Evolutionary conservation across 129 eudicot species (phyloP), one percentile per base, ranked within the genome.

Genomic region (Flaveria ramosissima): DNA sequence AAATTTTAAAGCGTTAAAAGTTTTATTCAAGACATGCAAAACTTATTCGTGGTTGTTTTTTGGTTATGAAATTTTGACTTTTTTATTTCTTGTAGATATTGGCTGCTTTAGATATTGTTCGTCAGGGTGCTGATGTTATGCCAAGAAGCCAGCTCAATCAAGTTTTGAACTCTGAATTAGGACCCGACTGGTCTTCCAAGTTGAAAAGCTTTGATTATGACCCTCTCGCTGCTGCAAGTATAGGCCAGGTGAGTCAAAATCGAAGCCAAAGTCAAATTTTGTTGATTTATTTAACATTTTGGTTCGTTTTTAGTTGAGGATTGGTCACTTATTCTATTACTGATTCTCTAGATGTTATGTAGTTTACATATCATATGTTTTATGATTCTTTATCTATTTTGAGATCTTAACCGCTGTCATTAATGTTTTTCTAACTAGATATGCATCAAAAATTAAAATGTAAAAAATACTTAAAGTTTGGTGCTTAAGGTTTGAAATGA

Each of bases 41-140:
- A 14, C 13, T 47, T 64, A 73, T 73, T 64, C 42, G 46, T 73
- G 23, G 4, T 61, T 30, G 26, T 43, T 57, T 53, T 67, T 65
- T 71, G 62, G 9, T 57, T 50, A 68, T 30, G 56, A 56, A 21
- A 67, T 4, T 46, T 62, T 47, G 12, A 26, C 43, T 70, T 56
- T 56, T 3, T 46, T 80, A 50, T 88, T 52, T 42, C 55, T 70
- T 78, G 81, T 86, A 94, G 98, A 89, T 94, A 77, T 79, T 95
- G 84, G 96, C 97, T 81, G 97, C 99, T 74, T 70, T 95, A 86
- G 99, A 95, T 76, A 95, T 95, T 73, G 99, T 95, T 36, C 99
- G 99, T 72, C 99, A 95, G 78, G 99, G 99, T 53, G 99, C 99
- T 45, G 99, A 95, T 82, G 88, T 90, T 81, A 91, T 95, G 99